Evolutionary conservation across 2,329 filamentous ascomycete species (phyloP).

Genomic region (Phialocephala sp.): DNA sequence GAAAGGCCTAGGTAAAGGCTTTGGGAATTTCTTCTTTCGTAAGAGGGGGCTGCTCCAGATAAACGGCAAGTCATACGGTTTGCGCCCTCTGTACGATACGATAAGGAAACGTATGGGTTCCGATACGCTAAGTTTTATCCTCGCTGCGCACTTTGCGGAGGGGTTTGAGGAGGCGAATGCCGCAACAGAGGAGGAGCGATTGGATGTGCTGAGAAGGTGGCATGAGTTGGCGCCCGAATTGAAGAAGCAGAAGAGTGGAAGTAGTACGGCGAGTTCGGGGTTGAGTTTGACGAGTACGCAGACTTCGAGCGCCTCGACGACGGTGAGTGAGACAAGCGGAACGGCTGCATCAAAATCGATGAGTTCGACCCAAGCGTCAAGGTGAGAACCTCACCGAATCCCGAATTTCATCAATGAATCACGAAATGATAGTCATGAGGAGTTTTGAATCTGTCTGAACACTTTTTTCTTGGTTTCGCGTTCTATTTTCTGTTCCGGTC

Average conservation of each 20-base stretch:
- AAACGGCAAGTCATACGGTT: slow-evolving; percentile 30
- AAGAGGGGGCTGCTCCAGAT: slow-evolving; percentile 23
- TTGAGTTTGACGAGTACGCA: background rate
- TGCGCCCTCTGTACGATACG: slow-evolving; percentile 36
- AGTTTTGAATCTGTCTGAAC: too few species aligned
- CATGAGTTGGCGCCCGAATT: slow-evolving; percentile 31
- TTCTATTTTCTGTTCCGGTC: too few species aligned
- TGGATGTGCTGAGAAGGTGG: slow-evolving; percentile 37
- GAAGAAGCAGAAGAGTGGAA: slow-evolving; percentile 21
- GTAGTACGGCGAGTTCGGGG: slow-evolving; percentile 22
- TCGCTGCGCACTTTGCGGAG: slow-evolving; percentile 38
- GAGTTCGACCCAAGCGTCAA: too few species aligned
- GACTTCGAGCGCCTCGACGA: background rate
- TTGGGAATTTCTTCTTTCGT: slow-evolving; percentile 25
- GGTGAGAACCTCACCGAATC: too few species aligned
- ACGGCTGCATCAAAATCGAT: background rate
- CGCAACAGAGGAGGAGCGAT: slow-evolving; percentile 35
- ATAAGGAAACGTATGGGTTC: slow-evolving; percentile 35
- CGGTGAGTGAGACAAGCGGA: background rate
- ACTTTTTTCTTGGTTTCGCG: too few species aligned
- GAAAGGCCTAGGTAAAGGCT: slow-evolving; percentile 27
- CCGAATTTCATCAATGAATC: too few species aligned
- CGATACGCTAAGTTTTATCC: slow-evolving; percentile 40
- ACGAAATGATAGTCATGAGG: too few species aligned
- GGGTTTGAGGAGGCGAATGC: slow-evolving; percentile 37